Conservation (phyloP, 208 protist species). For the Trypanosoma melophagium region DNA sequence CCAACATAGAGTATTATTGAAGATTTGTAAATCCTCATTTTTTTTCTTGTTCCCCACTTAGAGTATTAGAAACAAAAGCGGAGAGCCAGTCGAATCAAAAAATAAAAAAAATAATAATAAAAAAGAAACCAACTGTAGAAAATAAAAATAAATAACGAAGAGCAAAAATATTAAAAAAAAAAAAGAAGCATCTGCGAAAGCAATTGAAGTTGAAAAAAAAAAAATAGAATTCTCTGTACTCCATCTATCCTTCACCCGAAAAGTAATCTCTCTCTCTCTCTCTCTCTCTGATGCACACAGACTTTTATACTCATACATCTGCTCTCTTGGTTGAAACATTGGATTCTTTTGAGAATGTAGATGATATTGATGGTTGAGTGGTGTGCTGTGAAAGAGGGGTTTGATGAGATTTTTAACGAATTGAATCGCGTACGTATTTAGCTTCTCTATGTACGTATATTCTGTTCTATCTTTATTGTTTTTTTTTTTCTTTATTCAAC, state of each 20-base stretch:
- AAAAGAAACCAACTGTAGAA: not conserved
- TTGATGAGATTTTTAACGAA: no score
- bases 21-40: not conserved
- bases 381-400: no score
- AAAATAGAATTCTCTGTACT: no score
- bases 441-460: conserved; percentile 1
- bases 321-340: no score
- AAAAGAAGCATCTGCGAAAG: not conserved
- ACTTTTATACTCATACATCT: no score
- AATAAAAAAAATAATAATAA: conserved; percentile 8
- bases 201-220: no score
- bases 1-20: not conserved
- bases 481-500: conserved; percentile 17
- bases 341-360: no score
- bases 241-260: no score
- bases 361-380: no score
- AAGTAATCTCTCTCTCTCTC: no score
- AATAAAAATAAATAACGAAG: conserved; percentile 5
- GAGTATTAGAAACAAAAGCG: not conserved
- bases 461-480: conserved; percentile 16
- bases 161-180: not conserved
- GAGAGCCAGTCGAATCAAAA: not conserved
- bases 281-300: no score
- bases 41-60: conserved; percentile 16
- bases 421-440: not conserved